Evolutionary conservation across 306 rosid species (phyloP).

Genomic region (Vicia faba): DNA sequence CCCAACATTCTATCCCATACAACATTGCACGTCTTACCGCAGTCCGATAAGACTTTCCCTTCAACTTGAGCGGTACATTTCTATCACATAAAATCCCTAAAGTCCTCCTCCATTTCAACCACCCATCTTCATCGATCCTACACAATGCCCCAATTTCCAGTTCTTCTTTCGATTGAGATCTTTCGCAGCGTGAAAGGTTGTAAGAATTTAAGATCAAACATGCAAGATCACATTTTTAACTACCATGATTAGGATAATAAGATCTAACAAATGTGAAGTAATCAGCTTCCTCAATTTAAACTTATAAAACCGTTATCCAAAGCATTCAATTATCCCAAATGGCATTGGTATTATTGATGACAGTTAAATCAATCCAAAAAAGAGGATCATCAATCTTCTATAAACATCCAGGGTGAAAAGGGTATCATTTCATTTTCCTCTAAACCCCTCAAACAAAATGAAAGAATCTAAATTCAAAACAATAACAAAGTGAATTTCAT

Average conservation of each 20-base stretch:
- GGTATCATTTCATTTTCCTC: background rate
- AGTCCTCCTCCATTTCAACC: too few species aligned
- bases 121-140: too few species aligned
- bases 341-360: background rate
- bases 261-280: constrained; percentile 1
- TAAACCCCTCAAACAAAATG: background rate
- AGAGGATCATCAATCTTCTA: background rate
- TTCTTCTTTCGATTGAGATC: background rate
- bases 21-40: too few species aligned
- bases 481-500: background rate
- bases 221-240: background rate
- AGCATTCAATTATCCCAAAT: too few species aligned
- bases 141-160: background rate
- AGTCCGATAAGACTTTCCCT: too few species aligned
- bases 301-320: background rate
- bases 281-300: background rate
- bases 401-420: background rate
- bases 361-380: background rate
- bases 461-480: background rate
- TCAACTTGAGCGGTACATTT: too few species aligned
- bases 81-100: too few species aligned
- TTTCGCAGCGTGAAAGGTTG: background rate
- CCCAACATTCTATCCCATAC: too few species aligned
- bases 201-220: background rate
- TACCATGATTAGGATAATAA: background rate